Evolutionary conservation across 176 grass and related monocot species (phyloP).

Genomic region (Aegilops speltoides): DNA sequence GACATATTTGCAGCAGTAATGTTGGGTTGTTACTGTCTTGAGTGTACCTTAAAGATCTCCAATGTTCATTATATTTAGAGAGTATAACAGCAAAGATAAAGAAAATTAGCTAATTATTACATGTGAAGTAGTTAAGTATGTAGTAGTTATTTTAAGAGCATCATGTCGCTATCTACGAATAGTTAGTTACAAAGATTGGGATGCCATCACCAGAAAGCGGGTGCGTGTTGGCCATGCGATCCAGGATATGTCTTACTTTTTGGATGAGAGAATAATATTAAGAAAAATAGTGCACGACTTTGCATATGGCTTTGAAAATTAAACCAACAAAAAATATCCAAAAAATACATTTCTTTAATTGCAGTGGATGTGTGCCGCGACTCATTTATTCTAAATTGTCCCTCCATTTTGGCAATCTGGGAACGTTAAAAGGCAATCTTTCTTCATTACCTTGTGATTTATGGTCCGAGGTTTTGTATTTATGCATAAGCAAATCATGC

Average conservation of each 20-base stretch:
- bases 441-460: no score
- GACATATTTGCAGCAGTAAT: background rate
- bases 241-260: conserved; percentile 3
- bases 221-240: background rate
- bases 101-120: background rate
- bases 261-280: conserved; percentile 27
- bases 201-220: conserved; percentile 31
- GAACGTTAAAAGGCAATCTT: background rate
- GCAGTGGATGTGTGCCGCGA: background rate
- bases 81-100: background rate
- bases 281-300: conserved; percentile 5
- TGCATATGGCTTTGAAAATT: background rate
- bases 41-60: no score
- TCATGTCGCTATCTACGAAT: conserved; percentile 26
- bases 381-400: background rate
- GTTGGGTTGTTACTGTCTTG: no score
- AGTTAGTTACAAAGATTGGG: conserved; percentile 33
- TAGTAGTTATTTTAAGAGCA: conserved; percentile 20
- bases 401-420: background rate
- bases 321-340: background rate
- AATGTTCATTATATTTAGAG: no score
- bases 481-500: no score
- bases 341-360: background rate
- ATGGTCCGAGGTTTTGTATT: no score
- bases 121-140: no score